These are phyloP conservation scores for Podaxis sp. DNA, from an alignment of 768 basidiomycete genomes.

Conservation along the genomic window DNA sequence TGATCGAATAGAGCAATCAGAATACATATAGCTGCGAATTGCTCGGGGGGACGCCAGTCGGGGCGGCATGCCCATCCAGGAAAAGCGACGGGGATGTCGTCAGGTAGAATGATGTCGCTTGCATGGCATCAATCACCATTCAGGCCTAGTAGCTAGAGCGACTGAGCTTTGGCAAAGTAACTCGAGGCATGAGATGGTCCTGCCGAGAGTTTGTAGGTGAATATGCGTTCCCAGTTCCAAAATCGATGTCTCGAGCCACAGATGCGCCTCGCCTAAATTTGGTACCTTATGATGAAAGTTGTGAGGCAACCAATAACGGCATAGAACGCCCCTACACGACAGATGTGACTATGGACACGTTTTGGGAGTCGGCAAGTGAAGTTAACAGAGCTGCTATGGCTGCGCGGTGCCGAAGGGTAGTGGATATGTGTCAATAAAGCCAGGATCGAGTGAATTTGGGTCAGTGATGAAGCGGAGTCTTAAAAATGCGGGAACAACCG, in stretches of 20 bases:
- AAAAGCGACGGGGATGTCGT: too few species aligned
- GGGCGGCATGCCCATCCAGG: not conserved
- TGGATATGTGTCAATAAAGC: too few species aligned
- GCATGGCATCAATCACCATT: too few species aligned
- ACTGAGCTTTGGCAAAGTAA: too few species aligned
- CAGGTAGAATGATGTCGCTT: too few species aligned
- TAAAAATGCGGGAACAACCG: slow-evolving; percentile 19
- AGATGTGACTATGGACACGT: too few species aligned
- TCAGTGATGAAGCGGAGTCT: slow-evolving; percentile 16
- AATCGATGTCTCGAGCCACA: not conserved
- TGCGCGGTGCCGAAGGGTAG: too few species aligned
- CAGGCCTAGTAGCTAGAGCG: too few species aligned
- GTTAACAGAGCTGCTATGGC: too few species aligned
- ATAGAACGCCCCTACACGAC: not conserved
- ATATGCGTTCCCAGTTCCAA: not conserved
- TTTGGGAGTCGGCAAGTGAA: too few species aligned
- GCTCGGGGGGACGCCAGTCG: not conserved
- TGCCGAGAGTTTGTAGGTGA: not conserved
- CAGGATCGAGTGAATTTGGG: not conserved
- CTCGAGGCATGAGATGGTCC: too few species aligned
- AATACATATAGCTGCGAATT: not conserved
- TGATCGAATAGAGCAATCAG: not conserved
- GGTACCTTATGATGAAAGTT: not conserved
- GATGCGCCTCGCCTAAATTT: not conserved
- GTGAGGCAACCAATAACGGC: not conserved